Evolutionary conservation across 345 rosid genomes (phyloP).

Genomic region (Ricinus communis): DNA sequence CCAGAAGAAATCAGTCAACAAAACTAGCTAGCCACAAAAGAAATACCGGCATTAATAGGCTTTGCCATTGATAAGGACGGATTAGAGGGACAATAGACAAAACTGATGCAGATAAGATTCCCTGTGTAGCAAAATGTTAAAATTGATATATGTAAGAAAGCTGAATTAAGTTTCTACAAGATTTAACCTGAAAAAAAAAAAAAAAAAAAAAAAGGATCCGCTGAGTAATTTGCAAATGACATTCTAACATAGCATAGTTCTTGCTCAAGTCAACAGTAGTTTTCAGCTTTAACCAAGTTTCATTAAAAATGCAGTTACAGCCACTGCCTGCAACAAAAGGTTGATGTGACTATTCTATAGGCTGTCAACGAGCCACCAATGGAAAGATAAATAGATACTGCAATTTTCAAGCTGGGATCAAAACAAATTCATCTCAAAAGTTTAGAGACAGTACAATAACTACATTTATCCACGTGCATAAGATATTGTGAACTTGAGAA

Average conservation of each 20-base stretch:
- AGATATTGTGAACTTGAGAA: not conserved
- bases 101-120: conserved; percentile 77
- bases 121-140: conserved; percentile 44
- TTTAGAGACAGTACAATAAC: not conserved
- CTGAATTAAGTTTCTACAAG: not conserved
- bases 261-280: not conserved
- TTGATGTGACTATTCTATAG: not conserved
- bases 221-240: not conserved
- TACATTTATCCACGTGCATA: not conserved
- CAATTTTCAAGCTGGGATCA: not conserved
- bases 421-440: not conserved
- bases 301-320: not conserved
- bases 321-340: not conserved
- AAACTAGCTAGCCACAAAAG: conserved; percentile 7
- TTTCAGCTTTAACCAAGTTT: not conserved
- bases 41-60: conserved; percentile 88
- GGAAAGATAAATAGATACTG: not conserved
- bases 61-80: conserved; percentile 95
- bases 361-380: conserved; percentile 1
- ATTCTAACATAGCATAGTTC: not conserved
- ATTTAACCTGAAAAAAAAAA: not conserved
- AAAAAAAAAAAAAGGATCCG: too few relatives aligned
- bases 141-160: conserved; percentile 8
- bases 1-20: not conserved
- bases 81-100: conserved; percentile 74